phyloP scores from a whole-genome alignment of 345 rosid species.

The Passiflora organensis region DNA sequence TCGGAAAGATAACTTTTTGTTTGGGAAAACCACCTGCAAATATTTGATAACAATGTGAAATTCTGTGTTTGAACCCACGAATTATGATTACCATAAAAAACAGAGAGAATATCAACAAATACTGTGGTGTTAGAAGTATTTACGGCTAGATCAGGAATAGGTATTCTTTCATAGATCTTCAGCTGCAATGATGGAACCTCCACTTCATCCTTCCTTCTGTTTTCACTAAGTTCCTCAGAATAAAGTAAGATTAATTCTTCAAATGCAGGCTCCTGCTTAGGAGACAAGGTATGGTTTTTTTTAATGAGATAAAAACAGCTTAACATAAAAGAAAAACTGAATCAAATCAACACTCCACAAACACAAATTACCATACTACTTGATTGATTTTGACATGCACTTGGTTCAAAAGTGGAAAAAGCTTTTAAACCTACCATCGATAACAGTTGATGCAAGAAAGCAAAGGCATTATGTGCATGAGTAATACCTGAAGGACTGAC shows the following conservation, averaged over 20 bases:
- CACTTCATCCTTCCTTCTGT: conserved; percentile 32
- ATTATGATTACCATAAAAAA: background rate
- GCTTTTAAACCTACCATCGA: background rate
- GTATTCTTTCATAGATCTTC: conserved; percentile 80
- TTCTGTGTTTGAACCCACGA: conserved; percentile 12
- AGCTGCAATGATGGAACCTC: conserved; percentile 60
- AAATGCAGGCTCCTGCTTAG: conserved; percentile 84
- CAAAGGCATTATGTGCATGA: background rate
- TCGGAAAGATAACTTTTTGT: conserved; percentile 91
- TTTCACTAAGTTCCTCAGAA: conserved; percentile 43
- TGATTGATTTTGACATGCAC: background rate
- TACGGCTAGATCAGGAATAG: conserved; percentile 96
- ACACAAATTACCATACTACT: background rate
- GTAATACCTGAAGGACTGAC: conserved; percentile 75
- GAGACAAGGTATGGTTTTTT: conserved; percentile 21
- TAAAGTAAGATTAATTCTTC: conserved; percentile 82
- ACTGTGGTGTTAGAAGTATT: conserved; percentile 29
- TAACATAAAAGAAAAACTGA: background rate
- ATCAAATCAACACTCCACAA: conserved; percentile 6
- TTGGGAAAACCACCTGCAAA: conserved; percentile 83
- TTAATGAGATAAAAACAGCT: conserved; percentile 14
- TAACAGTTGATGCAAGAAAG: conserved; percentile 9
- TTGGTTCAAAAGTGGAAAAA: background rate
- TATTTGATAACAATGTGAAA: conserved; percentile 21
- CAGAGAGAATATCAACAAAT: conserved; percentile 28